Conservation (phyloP, 179 eudicot species). For the Amaranthus tricolor region DNA sequence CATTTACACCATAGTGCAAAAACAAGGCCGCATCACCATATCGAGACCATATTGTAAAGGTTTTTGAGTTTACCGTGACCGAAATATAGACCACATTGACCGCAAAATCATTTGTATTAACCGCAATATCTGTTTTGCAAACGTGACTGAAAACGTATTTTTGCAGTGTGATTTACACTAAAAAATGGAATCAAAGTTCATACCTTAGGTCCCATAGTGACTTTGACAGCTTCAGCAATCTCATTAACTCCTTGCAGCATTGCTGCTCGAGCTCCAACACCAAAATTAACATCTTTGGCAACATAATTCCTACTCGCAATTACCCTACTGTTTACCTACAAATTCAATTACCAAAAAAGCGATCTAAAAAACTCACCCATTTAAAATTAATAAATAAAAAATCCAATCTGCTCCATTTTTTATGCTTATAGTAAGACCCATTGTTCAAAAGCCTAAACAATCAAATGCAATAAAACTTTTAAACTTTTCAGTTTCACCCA, state of each 20-base stretch:
- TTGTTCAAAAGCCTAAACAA: not conserved
- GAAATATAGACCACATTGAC: no score
- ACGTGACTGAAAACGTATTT: no score
- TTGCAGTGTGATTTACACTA: not conserved
- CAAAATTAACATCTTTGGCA: constrained; percentile 86
- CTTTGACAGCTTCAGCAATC: constrained; percentile 96
- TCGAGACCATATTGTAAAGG: no score
- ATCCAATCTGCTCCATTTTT: constrained; percentile 4
- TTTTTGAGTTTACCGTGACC: no score
- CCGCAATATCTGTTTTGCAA: no score
- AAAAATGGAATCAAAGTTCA: constrained; percentile 3
- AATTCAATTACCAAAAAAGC: constrained; percentile 12
- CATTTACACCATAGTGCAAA: not conserved
- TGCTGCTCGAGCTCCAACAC: constrained; percentile 69
- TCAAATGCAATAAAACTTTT: not conserved
- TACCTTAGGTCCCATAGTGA: constrained; percentile 99
- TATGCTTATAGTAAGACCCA: not conserved
- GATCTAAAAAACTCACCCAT: not conserved
- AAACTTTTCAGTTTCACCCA: not conserved
- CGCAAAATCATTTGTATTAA: no score
- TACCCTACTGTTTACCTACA: constrained; percentile 53
- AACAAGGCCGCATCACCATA: no score
- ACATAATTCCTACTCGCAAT: constrained; percentile 64
- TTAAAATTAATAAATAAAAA: not conserved
- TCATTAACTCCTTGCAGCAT: constrained; percentile 93